Evolutionary conservation across 257 asterid genomes (phyloP), one percentile per base, ranked within the genome.

Genomic region (Solanum tarijense): DNA sequence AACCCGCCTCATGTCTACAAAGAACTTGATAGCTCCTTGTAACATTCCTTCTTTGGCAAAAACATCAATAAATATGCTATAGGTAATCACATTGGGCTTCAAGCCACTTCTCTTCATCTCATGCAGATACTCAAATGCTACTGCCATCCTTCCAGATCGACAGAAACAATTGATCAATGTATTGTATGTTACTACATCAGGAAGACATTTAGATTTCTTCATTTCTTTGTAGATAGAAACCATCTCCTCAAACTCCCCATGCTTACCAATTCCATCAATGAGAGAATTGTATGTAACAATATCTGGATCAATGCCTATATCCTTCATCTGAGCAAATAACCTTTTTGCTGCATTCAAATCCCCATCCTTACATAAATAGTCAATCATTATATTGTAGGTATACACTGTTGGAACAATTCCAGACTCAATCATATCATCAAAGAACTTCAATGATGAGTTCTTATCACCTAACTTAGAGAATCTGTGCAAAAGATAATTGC

Each of bases 41-140:
- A 94, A 55, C 98, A 96, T 92, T 66, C 97, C 97, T 92, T 95
- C 96, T 92, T 96, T 96, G 91, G 98, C 94, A 86, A 94, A 95
- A 89, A 96, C 98, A 93, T 96, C 99, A 83, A 96, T 58, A 87
- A 95, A 92, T 83, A 95, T 95, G 94, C 98, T 95, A 88, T 96
- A 96, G 85, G 99, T 96, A 88, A 96, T 97, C 83, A 92, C 95
- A 89, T 95, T 93, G 87, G 98, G 97, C 88, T 91, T 92, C 73
- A 96, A 87, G 87, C 89, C 87, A 69, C 91, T 89, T 87, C 92
- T 95, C 91, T 91, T 95, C 98, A 96, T 95, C 92, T 93, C 98
- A 91, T 89, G 89, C 81, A 94, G 92, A 91, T 89, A 96, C 60
- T 75, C 88, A 88, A 95, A 96, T 8, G 98, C 96, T 86, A 25